Percentiles rank a stretch among this genome's conserved stretches.
These are phyloP conservation scores for Chaetomiaceae sp. DNA, from an alignment of 2,329 filamentous ascomycete species.

Conservation along the genomic window DNA sequence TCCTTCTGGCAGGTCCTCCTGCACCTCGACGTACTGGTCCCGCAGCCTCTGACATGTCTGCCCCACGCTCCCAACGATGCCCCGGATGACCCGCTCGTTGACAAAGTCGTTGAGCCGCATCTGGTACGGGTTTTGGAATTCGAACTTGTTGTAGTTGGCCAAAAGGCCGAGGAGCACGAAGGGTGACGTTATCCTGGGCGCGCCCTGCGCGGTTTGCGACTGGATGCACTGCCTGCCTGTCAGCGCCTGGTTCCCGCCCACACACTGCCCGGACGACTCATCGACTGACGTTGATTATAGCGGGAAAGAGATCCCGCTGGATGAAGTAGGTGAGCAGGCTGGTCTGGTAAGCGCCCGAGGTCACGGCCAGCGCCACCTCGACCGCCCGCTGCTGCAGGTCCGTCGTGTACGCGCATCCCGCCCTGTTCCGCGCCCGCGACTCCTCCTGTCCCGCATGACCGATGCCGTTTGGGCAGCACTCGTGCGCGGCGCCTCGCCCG, in stretches of 20 bases:
- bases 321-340: slow-evolving; percentile 92
- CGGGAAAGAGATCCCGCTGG: slow-evolving; percentile 87
- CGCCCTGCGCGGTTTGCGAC: slow-evolving; percentile 56
- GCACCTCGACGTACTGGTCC: slow-evolving; percentile 73
- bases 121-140: slow-evolving; percentile 94
- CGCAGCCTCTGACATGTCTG: slow-evolving; percentile 62
- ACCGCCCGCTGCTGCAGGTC: slow-evolving; percentile 74
- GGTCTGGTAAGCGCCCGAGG: slow-evolving; percentile 92
- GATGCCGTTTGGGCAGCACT: slow-evolving; percentile 16
- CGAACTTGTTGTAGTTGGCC: slow-evolving; percentile 98
- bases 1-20: slow-evolving; percentile 83
- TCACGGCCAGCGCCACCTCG: slow-evolving; percentile 72
- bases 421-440: slow-evolving; percentile 4
- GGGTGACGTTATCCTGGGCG: slow-evolving; percentile 60
- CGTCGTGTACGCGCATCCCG: slow-evolving; percentile 35
- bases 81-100: slow-evolving; percentile 79
- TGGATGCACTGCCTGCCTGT: slow-evolving; percentile 57
- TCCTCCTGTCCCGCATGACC: slow-evolving; percentile 14
- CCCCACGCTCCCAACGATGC: slow-evolving; percentile 72
- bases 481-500: slow-evolving; percentile 44
- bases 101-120: slow-evolving; percentile 90
- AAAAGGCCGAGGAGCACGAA: slow-evolving; percentile 80
- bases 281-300: slow-evolving; percentile 75
- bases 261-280: not conserved
- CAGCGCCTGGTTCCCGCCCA: not conserved